phyloP scores from a whole-genome alignment of 1,284 basidiomycete species.

The Ustilago nuda region DNA sequence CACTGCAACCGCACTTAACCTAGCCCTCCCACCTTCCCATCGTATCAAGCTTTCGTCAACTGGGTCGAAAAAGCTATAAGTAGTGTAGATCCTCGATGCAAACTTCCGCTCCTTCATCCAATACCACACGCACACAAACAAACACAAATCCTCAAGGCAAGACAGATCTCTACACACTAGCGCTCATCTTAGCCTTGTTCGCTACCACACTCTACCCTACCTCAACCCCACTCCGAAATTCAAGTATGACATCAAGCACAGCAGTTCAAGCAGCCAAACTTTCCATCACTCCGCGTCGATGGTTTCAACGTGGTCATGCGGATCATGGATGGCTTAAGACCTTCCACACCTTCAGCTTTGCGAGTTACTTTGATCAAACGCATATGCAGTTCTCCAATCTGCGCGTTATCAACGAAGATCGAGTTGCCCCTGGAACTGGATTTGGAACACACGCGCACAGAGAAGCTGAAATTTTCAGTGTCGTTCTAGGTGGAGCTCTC shows the following conservation, averaged over 20 bases:
- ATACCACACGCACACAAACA: neutral
- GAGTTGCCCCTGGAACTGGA: conserved; percentile 80
- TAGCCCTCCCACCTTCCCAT: neutral
- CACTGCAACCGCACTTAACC: neutral
- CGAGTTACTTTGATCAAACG: conserved; percentile 76
- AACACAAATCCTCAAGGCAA: neutral
- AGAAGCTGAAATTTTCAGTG: conserved; percentile 86
- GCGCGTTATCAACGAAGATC: conserved; percentile 85
- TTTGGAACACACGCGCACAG: conserved; percentile 87
- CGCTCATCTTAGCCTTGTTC: neutral
- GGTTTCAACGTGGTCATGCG: conserved; percentile 64
- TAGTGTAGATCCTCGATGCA: neutral
- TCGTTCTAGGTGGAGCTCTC: conserved; percentile 81
- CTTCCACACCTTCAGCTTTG: conserved; percentile 75
- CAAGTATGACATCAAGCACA: conserved; percentile 15
- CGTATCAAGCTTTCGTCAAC: neutral
- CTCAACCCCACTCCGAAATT: neutral
- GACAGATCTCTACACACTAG: neutral
- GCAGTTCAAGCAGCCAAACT: conserved; percentile 36
- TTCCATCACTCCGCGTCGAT: conserved; percentile 30
- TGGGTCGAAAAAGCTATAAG: conserved; percentile 2
- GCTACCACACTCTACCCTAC: conserved; percentile 1
- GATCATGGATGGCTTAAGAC: conserved; percentile 87
- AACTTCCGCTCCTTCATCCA: neutral
- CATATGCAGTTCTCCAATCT: conserved; percentile 72